Evolutionary conservation across 805 yeast species (phyloP).

Genomic region (Saccharomycopsis javanensis): DNA sequence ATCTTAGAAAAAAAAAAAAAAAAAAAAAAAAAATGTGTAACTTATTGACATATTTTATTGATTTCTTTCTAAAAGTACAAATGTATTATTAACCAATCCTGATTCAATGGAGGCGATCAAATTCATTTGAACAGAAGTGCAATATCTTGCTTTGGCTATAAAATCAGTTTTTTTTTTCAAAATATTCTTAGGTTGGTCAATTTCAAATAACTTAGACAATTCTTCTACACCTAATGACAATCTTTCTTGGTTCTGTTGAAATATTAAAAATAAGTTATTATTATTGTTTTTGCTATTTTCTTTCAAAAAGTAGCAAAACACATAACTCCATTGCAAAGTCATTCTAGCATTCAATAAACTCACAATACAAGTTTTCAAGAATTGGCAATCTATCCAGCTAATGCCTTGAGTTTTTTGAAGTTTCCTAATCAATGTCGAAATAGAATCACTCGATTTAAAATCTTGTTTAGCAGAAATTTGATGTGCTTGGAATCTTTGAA

Average conservation of each 20-base stretch:
- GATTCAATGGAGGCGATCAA: conserved; percentile 31
- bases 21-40: too few relatives aligned
- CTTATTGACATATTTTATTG: background rate
- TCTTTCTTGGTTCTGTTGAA: conserved; percentile 62
- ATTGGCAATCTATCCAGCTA: conserved; percentile 86
- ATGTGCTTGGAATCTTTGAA: conserved; percentile 64
- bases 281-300: conserved; percentile 21
- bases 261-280: conserved; percentile 46
- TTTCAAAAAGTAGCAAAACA: conserved; percentile 60
- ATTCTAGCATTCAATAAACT: conserved; percentile 59
- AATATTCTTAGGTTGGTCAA: conserved; percentile 29
- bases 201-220: conserved; percentile 48
- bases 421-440: conserved; percentile 52
- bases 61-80: background rate
- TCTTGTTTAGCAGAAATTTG: conserved; percentile 71
- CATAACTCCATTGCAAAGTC: conserved; percentile 85
- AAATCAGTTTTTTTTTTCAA: conserved; percentile 30
- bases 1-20: background rate
- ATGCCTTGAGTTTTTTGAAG: conserved; percentile 56
- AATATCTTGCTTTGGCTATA: conserved; percentile 28
- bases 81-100: conserved; percentile 5
- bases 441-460: conserved; percentile 46
- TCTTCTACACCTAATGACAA: conserved; percentile 60
- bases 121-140: conserved; percentile 30
- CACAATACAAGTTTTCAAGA: conserved; percentile 62